Conservation (phyloP, 768 basidiomycete species). For the Pholiota conissans region DNA sequence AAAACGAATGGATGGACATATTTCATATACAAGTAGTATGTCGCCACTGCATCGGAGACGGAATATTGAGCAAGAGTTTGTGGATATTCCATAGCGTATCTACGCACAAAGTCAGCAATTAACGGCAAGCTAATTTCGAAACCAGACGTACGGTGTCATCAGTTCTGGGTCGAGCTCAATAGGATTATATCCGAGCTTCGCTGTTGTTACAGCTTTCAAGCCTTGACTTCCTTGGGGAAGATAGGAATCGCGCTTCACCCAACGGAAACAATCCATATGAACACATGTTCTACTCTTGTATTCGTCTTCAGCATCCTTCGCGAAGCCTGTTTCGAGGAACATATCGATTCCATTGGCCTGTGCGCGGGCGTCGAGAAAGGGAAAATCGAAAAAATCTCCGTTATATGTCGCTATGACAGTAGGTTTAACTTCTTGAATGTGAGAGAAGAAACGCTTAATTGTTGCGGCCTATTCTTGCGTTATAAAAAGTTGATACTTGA, state of each 20-base stretch:
- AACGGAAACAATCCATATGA: conserved; percentile 99
- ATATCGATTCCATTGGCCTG: conserved; percentile 92
- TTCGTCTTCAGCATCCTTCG: conserved; percentile 89
- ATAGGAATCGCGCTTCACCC: conserved; percentile 99
- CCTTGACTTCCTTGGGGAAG: conserved; percentile 98
- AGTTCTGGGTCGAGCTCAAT: conserved; percentile 97
- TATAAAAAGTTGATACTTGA: not conserved
- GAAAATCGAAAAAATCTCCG: conserved; percentile 99
- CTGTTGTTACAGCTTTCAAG: conserved; percentile 94
- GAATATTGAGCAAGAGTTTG: conserved; percentile 97
- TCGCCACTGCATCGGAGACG: conserved; percentile 99
- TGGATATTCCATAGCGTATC: conserved; percentile 95
- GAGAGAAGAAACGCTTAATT: conserved; percentile 88
- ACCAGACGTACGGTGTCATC: conserved; percentile 88
- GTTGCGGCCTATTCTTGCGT: conserved; percentile 60
- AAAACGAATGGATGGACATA: conserved; percentile 99
- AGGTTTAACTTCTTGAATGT: conserved; percentile 90
- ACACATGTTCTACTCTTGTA: conserved; percentile 91
- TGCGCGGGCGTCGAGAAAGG: conserved; percentile 87
- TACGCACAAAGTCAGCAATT: conserved; percentile 27
- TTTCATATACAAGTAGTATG: conserved; percentile 99
- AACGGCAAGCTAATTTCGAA: not conserved
- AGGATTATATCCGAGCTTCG: conserved; percentile 95
- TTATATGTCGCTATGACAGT: conserved; percentile 99
- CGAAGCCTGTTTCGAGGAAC: conserved; percentile 93